Evolutionary conservation across 306 rosid genomes (phyloP).

Genomic region (Purshia tridentata): DNA sequence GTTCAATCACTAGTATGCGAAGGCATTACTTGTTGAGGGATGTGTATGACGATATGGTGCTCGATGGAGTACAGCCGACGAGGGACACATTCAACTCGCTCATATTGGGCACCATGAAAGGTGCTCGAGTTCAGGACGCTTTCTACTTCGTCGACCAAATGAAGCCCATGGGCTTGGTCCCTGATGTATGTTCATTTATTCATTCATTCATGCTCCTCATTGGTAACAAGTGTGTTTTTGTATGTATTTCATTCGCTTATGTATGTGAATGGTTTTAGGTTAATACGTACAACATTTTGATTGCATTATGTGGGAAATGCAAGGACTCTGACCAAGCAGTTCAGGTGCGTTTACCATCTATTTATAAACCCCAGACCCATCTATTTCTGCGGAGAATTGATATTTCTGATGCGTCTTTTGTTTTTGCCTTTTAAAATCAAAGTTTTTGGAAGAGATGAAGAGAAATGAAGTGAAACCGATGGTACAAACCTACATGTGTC

Average conservation of each 20-base stretch:
- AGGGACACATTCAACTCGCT: constrained; percentile 78
- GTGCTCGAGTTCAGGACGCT: constrained; percentile 70
- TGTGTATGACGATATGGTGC: constrained; percentile 81
- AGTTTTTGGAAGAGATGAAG: constrained; percentile 95
- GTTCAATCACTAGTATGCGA: constrained; percentile 58
- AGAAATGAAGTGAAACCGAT: constrained; percentile 69
- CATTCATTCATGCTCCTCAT: neutral
- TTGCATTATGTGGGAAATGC: constrained; percentile 84
- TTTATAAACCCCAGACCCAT: neutral
- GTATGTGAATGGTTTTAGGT: constrained; percentile 41
- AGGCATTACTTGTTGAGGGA: constrained; percentile 74
- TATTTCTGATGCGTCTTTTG: neutral
- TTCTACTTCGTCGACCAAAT: constrained; percentile 77
- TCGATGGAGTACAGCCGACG: constrained; percentile 90
- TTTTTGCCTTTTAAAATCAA: constrained; percentile 17
- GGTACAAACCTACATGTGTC: constrained; percentile 76
- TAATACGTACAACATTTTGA: constrained; percentile 66
- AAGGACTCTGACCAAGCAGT: constrained; percentile 73
- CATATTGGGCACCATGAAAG: constrained; percentile 73
- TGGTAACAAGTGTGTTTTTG: neutral
- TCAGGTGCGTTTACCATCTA: constrained; percentile 49
- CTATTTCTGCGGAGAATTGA: neutral
- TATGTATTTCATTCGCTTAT: too few relatives aligned
- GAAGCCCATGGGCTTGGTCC: constrained; percentile 79
- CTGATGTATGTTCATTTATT: constrained; percentile 57